Base-by-base conservation (phyloP, 768 basidiomycete species). In the Suillus subalutaceus region DNA sequence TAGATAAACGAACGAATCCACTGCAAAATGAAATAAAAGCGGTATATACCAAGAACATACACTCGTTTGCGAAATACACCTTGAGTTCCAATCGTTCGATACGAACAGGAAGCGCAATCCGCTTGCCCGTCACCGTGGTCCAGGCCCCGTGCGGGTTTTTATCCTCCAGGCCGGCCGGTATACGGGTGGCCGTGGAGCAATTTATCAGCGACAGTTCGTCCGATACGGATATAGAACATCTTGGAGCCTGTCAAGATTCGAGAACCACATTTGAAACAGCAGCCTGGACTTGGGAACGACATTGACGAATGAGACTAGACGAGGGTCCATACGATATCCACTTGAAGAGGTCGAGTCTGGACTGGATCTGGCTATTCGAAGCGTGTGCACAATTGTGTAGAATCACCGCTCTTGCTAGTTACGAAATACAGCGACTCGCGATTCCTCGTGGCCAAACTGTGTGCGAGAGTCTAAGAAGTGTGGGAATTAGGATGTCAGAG, bases 101-200 rank as follows among this genome's bases (percentile, higher is more conserved):
- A 63, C 97, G 86, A 32, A 99, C 91, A 35, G 96, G 95, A 4
- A 99, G 88, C 0, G 94, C 88, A 66, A 99, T 96, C 69, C 85
- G 84, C 82, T 98, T 98, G 15, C 96, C 96, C 53, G 83, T 79
- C 0, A 93, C 91, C 0, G 95, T 96, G 32, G 75, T 81, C 89
- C 90, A 93, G 66, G 86, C 85, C 63, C 9, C 37, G 8, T 9
- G 72, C 32, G 5, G 32, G 32, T 35, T 4, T 35, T 35, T 6
- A 5, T 35, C 32, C 32, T 35, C 32, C 32, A 35, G 32, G 5
- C 32, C 4, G 5, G 32, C 6, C 32, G 6, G n/a, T n/a, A n/a
- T n/a, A n/a, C n/a, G n/a, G 90, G 75, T 97, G 99, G 37, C 96
- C 96, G 75, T 97, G 95, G 64, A 97, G 95, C 74, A 96, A 96